These are phyloP conservation scores for Beauveria medogensis DNA, from an alignment of 2,329 filamentous ascomycete genomes.

Conservation along the genomic window DNA sequence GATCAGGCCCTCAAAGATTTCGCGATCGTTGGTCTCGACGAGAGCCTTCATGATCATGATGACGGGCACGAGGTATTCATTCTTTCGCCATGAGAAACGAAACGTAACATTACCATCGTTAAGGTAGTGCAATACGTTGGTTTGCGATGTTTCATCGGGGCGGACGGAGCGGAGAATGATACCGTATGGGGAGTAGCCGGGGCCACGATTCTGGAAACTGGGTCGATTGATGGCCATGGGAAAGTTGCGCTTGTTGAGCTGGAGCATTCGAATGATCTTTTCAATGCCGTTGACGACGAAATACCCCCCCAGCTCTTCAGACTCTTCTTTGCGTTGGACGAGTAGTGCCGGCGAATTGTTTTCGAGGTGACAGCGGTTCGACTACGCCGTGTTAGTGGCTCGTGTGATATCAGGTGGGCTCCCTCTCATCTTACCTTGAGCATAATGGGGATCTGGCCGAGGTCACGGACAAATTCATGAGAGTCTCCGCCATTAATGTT, in stretches of 20 bases:
- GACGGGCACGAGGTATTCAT: slow-evolving; percentile 89
- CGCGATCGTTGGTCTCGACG: slow-evolving; percentile 89
- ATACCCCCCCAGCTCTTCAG: slow-evolving; percentile 92
- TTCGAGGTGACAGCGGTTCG: slow-evolving; percentile 84
- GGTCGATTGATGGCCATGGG: slow-evolving; percentile 89
- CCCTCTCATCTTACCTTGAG: slow-evolving; percentile 55
- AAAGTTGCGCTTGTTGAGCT: slow-evolving; percentile 86
- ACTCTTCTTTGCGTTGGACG: slow-evolving; percentile 84
- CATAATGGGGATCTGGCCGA: slow-evolving; percentile 91
- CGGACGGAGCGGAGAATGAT: slow-evolving; percentile 87
- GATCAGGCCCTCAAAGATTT: slow-evolving; percentile 91
- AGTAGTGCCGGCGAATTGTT: slow-evolving; percentile 74
- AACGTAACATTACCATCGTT: slow-evolving; percentile 95
- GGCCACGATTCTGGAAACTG: slow-evolving; percentile 81
- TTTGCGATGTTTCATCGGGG: slow-evolving; percentile 96
- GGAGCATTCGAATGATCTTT: slow-evolving; percentile 87
- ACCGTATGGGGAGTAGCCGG: slow-evolving; percentile 81
- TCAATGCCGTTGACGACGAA: slow-evolving; percentile 98
- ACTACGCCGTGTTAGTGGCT: slow-evolving; percentile 39
- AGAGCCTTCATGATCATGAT: slow-evolving; percentile 97
- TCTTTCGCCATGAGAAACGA: slow-evolving; percentile 95
- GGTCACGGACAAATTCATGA: slow-evolving; percentile 71
- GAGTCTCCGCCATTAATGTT: slow-evolving; percentile 80
- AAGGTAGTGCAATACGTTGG: slow-evolving; percentile 93
- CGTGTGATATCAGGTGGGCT: not conserved